Evolutionary conservation across 768 basidiomycete species (phyloP), one percentile per base, ranked within the genome.

Genomic region (Hirschioporus abietinus): DNA sequence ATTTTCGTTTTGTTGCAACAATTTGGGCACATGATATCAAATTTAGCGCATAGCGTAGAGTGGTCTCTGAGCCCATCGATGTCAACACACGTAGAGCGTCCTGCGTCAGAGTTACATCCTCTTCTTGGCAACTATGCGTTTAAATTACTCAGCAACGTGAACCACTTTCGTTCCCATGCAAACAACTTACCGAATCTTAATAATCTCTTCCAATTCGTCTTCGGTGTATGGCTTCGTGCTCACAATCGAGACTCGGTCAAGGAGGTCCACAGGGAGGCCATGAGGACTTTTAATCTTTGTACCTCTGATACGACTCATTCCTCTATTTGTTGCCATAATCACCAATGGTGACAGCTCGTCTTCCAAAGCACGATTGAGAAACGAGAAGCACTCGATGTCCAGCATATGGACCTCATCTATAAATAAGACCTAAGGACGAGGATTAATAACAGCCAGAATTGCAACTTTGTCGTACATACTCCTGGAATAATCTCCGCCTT

Each of bases 401-500:
- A 99, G 88, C 96, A 99, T 99, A 82, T 99, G 96, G 15, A 98
- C 96, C 79, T 98, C 96, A 78, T 99, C 96, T 71, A 98, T 97
- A 82, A 98, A 98, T 15, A 97, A 82, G n/a, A 97, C 93, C 93
- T 96, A 71, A 15, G 20, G 52, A 58, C n/a, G 66, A 60, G 63
- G 59, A 65, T 15, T 64, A 15, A 2, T n/a, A 57, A 10, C 61
- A 25, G 23, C 18, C 12, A 57, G 25, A 60, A 24, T 34, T 36
- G 35, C 17, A 62, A 61, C 34, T 64, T 35, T 58, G 27, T 24
- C 35, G 67, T 58, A 85, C 87, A 63, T 74, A 96, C 96, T 3
- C 96, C 96, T 42, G 96, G 96, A 3, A 99, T 91, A 66, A 99
- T 94, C 75, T 95, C 95, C 1, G 96, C 96, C 77, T 99, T 99